phyloP scores from a whole-genome alignment of 306 rosid genomes.

The Begonia masoniana region DNA sequence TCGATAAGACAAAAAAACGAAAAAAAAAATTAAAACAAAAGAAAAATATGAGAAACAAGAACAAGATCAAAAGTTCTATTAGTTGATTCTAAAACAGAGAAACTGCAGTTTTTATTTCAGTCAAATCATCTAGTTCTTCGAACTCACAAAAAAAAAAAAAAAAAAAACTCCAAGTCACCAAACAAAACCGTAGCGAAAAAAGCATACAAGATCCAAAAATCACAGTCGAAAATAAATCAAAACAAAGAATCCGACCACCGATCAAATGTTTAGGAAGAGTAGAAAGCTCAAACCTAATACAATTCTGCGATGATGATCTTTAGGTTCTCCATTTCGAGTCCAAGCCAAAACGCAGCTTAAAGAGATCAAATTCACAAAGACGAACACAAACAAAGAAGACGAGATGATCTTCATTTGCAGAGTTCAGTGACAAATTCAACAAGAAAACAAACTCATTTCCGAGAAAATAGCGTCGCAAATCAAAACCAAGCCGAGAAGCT shows the following conservation, averaged over 20 bases:
- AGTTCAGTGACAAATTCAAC: slow-evolving; percentile 12
- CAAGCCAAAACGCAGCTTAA: slow-evolving; percentile 42
- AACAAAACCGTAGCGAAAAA: background rate
- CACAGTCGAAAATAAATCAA: background rate
- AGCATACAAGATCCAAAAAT: background rate
- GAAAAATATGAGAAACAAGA: no score
- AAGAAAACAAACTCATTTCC: slow-evolving; percentile 24
- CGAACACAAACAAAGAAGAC: slow-evolving; percentile 16
- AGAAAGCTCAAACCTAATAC: slow-evolving; percentile 42
- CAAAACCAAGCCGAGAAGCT: no score
- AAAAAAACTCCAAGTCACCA: no score
- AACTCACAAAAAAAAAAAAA: no score
- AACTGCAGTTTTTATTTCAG: no score
- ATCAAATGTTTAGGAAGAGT: slow-evolving; percentile 4
- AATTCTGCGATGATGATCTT: slow-evolving; percentile 18
- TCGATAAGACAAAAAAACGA: no score
- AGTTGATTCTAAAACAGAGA: no score
- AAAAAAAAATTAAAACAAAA: no score
- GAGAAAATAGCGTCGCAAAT: background rate
- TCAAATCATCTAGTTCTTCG: no score
- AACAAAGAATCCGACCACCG: slow-evolving; percentile 21
- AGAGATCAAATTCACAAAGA: slow-evolving; percentile 23
- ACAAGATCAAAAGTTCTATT: no score
- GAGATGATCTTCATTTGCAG: slow-evolving; percentile 28
- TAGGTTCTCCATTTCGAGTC: slow-evolving; percentile 17